A percentile compares a stretch with the other conserved stretches of the same genome.
phyloP scores from a whole-genome alignment of 106 monocot species.

The Xerophyta viscosa region DNA sequence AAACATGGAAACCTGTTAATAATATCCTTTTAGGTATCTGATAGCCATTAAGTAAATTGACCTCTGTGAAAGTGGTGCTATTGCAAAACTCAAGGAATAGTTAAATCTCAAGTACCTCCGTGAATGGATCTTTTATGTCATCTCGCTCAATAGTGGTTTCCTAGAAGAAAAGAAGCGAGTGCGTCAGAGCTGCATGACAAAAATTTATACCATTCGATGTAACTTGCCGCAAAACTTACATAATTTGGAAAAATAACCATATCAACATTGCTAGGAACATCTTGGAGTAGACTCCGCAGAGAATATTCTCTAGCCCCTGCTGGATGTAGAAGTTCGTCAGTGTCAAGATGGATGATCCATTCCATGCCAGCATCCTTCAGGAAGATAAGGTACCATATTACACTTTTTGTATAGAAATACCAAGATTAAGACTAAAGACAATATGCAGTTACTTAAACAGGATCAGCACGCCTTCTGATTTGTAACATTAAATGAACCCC shows the following conservation, averaged over 20 bases:
- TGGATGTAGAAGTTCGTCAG: slow-evolving; percentile 91
- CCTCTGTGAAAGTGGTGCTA: no score
- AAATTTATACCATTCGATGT: no score
- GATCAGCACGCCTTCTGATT: no score
- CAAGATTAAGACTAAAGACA: not conserved
- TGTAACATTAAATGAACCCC: no score
- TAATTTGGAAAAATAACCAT: slow-evolving; percentile 99
- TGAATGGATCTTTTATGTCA: slow-evolving; percentile 94
- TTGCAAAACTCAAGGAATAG: slow-evolving; percentile 2
- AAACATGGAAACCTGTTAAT: slow-evolving; percentile 84
- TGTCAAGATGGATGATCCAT: slow-evolving; percentile 98
- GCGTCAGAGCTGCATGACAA: not conserved
- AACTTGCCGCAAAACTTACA: slow-evolving; percentile 55
- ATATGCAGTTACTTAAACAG: no score
- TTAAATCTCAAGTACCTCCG: slow-evolving; percentile 45
- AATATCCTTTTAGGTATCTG: not conserved
- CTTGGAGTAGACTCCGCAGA: slow-evolving; percentile 53
- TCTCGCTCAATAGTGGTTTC: slow-evolving; percentile 89
- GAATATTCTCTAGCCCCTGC: slow-evolving; percentile 86
- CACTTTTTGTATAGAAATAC: not conserved
- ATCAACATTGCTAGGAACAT: slow-evolving; percentile 82
- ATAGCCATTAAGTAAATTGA: no score
- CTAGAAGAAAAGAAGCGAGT: slow-evolving; percentile 27
- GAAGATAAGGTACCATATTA: not conserved
- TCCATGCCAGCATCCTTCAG: slow-evolving; percentile 74